Base-by-base conservation (phyloP, 2,329 filamentous ascomycete genomes). In the Curvularia verruculosa region DNA sequence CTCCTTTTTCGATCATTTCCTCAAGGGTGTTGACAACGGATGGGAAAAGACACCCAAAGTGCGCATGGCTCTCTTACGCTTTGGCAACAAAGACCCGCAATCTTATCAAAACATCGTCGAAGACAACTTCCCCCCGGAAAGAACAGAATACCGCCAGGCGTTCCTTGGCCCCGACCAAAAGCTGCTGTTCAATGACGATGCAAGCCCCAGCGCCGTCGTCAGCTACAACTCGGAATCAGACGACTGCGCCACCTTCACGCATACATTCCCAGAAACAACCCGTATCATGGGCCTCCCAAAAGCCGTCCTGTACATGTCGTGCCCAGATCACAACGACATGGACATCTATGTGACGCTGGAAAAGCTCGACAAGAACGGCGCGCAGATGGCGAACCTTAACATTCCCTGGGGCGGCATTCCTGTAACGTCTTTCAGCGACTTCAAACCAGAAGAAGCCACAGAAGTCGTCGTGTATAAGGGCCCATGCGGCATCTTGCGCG, bases 21-120 rank as follows among this genome's bases (percentile, higher is more conserved):
- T 82, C 15, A 80, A 79, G 36, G 77, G 68, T 0, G 65, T 70
- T 0, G 52, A 77, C 1, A 84, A 83, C 51, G 78, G 64, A 13
- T 83, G 79, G 80, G 77, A 81, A 50, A 66, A 75, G 36, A 83
- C 81, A 0, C 79, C 80, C 0, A 69, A 68, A 31, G 77, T 83
- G 1, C 75, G 81, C 2, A 77, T 74, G 67, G 72, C 78, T 0
- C 61, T 77, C 0, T 63, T 65, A 28, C 21, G 19, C 13, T 48
- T 34, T 46, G 44, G 44, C 28, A 44, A 44, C 1, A 44, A 44
- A 21, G 40, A 44, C 13, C 40, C 40, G 3, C 40, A 44, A 3
- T n/a, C 40, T 8, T 44, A n/a, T 4, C 23, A 44, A 5, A 44
- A 44, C 8, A 18, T 44, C 9, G 21, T 44, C 23, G 40, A 44